Evolutionary conservation across 129 eudicot genomes (phyloP), one percentile per base, ranked within the genome.

Genomic region (Tanacetum coccineum): DNA sequence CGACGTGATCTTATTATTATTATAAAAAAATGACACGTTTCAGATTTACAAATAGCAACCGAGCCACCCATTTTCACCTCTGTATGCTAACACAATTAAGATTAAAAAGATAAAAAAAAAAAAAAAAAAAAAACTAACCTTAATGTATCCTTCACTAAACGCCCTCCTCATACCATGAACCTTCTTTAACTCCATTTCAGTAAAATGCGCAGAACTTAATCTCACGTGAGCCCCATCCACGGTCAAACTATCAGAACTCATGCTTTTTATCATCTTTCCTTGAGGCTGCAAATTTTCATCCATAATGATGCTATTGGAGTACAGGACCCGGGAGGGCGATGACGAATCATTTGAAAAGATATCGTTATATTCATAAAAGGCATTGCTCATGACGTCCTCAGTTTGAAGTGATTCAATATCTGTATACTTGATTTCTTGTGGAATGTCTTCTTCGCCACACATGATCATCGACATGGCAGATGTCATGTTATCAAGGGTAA

Each of bases 61-160:
- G 9, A 51, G 25, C 58, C 25, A 53, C 59, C 3, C 59, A 53
- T 53, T 17, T 52, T 14, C 3, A 56, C 25, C 42, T 36, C 56
- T 26, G 10, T 13, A 51, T 57, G 60, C 11, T 44, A 67, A 42
- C 32, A 45, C 67, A 32, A 59, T 3, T 22, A 0, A 17, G 48
- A 28, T 22, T 22, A 22, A 2, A 53, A 17, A 20, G 53, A 21
- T 44, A 79, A 26, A 57, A n/a, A n/a, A n/a, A n/a, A 22, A 2
- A 53, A 17, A 20, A 57, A 21, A 40, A 79, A 26, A 57, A 81
- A 55, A 54, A 58, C 9, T 50, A 80, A 91, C 98, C 96, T 91
- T 82, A 19, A 91, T 85, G 71, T 83, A 87, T 73, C 88, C 88
- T 80, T 88, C 96, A 72, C 98, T 88, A 74, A 55, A 81, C 10